Evolutionary conservation across 208 protist species (phyloP), one percentile per base, ranked within the genome.

Genomic region (Porcisia deanei): DNA sequence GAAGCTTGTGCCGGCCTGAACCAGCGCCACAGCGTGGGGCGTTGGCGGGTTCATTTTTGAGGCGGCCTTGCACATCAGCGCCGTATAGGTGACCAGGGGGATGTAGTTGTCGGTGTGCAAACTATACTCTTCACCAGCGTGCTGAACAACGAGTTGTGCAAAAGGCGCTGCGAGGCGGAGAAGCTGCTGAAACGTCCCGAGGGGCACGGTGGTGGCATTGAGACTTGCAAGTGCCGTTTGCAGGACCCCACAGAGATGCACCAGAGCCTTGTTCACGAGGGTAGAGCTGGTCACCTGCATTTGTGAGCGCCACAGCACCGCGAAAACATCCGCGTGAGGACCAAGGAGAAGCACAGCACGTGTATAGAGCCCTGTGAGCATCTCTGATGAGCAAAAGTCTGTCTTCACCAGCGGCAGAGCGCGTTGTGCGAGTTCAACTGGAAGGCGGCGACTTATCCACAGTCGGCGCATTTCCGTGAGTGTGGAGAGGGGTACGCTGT

Each of bases 31-130:
- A 0, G 58, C 61, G 54, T 83, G 73, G 41, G 88, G 81, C 47
- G 85, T 74, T 54, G 90, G 66, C 43, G 75, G 75, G 7, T 77
- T 37, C 43, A 57, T 41, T 67, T 82, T 82, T 37, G 39, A 43
- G 18, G 67, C 77, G 22, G 61, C 34, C 64, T 63, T 73, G 72
- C 72, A 77, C 55, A 82, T 30, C 47, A 82, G 59, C 41, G 58
- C 72, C 1, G 72, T 74, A 59, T 74, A 77, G 49, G 89, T 94
- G 66, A 88, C 83, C n/a, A 96, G 65, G 3, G 88, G 82, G 47
- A 96, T 83, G 80, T 89, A 96, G 77, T 86, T 94, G 59, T 94
- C 83, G 2, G 70, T 63, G 67, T 69, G 83, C 30, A 93, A 63
- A 47, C 71, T 73, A 57, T 67, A 25, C 54, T 79, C 75, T 45